Base-by-base conservation (phyloP, 202 grass and related monocot species). In the Bolboschoenoplectus hybrid region DNA sequence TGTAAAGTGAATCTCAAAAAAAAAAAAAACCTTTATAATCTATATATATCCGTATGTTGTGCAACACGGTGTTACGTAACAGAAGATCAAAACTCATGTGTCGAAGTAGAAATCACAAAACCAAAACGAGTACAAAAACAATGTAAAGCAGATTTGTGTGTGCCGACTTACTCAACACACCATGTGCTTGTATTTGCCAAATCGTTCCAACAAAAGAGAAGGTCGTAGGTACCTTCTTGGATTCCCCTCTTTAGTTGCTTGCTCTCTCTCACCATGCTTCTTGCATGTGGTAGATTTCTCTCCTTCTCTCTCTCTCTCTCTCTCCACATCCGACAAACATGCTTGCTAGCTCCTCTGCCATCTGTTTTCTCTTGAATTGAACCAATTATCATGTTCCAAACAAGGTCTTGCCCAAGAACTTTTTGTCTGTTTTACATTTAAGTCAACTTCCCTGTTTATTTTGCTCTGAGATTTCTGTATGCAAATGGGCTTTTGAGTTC, bases 381-480 rank as follows among this genome's bases (percentile, higher is more conserved):
- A 76, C 5, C 2, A 75, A 53, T 49, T n/a, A 40, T 57, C 74
- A 78, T 78, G 74, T 55, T 38, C 34, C 34, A 57, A 78, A 17
- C 74, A 78, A 9, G 73, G 9, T 50, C 49, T 56, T 56, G 32
- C 32, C 50, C 38, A 77, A 11, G 20, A 77, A 26, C 26, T 56
- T 56, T 39, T 56, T 78, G 51, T 78, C 34, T 56, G 32, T 78
- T 55, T 49, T 7, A 38, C 32, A 57, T 17, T 26, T 14, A 78
- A 61, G 51, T 78, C 51, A 78, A 78, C 74, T n/a, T 78, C 74
- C 40, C 34, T 57, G 3, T 9, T 78, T 78, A 7, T 56, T 55
- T 56, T 3, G 53, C 17, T n/a, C 74, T 34, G 20, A 0, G 10
- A 35, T 35, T 74, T 75, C 20, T 35, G 4, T 9, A 52, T 51